Base-by-base conservation (phyloP, 2,329 filamentous ascomycete species). In the Talaromyces sp. region DNA sequence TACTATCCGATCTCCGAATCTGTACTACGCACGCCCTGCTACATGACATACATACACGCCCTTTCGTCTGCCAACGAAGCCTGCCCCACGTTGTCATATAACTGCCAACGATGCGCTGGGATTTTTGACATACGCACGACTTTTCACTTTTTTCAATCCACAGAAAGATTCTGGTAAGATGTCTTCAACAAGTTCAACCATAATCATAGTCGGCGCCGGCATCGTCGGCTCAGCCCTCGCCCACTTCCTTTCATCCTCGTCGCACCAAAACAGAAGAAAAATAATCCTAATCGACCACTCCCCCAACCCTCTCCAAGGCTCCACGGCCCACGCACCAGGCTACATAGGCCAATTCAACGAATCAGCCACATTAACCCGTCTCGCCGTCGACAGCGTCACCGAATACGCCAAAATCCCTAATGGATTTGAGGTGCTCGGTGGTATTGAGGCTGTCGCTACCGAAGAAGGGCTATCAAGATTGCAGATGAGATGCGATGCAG, bases 301-400 rank as follows among this genome's bases (percentile, higher is more conserved):
- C 8, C 59, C 70, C 7, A 60, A 61, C 5, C 45, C 60, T 0
- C 53, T 67, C 5, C 58, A 64, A 13, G 70, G 70, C 6, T 74
- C 72, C 8, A 74, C 70, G 0, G 67, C 67, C 15, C 62, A 68
- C 55, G 70, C 71, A 3, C 71, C 71, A 5, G 70, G 70, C 1
- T 71, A 73, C 25, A 64, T 73, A 5, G 71, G 70, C 21, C 69
- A 73, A 56, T 69, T 67, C 55, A 73, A 73, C 40, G 68, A 71
- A 43, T 69, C 66, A 7, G 37, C 64, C 1, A 62, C 67, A 2
- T 59, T 73, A 11, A 73, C 70, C 1, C 65, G 53, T 10, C 64
- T 73, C 4, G 70, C 70, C 0, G 63, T 68, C 22, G 66, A 70
- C 5, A 71, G 63, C 0, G 68, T 70, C 6, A 61, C 61, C 9